These are phyloP conservation scores for Termitomyces eurrhizus DNA, from an alignment of 768 basidiomycete species.

Conservation along the genomic window DNA sequence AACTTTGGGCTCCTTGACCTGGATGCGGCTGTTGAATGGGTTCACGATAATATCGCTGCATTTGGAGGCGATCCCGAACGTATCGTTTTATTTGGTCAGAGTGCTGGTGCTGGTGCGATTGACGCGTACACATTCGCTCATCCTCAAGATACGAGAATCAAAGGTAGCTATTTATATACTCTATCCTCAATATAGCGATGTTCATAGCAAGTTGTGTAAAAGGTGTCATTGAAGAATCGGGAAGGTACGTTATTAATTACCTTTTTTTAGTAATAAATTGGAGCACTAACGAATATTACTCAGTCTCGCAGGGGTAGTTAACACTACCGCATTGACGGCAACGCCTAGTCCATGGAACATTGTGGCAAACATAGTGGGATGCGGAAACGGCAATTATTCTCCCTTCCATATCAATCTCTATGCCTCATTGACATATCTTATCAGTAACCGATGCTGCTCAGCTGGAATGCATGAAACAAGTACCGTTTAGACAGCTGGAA, in stretches of 20 bases:
- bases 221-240: conserved; percentile 34
- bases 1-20: conserved; percentile 38
- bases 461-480: conserved; percentile 32
- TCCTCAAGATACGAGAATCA: conserved; percentile 26
- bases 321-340: conserved; percentile 6
- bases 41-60: conserved; percentile 41
- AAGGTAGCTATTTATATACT: conserved; percentile 1
- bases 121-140: conserved; percentile 33
- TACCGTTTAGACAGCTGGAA: conserved; percentile 26
- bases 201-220: neutral
- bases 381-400: conserved; percentile 25
- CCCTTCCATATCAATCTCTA: neutral
- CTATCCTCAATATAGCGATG: too few relatives aligned
- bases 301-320: conserved; percentile 10
- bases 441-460: conserved; percentile 25
- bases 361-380: conserved; percentile 28
- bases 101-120: conserved; percentile 30
- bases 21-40: conserved; percentile 43
- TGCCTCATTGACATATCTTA: neutral
- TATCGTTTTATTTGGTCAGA: conserved; percentile 33
- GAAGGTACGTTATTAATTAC: conserved; percentile 21
- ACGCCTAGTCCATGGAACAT: conserved; percentile 26
- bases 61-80: conserved; percentile 40
- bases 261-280: neutral
- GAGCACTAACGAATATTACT: neutral